These are phyloP conservation scores for Cornus suecica DNA, from an alignment of 148 eudicot species.

Conservation along the genomic window DNA sequence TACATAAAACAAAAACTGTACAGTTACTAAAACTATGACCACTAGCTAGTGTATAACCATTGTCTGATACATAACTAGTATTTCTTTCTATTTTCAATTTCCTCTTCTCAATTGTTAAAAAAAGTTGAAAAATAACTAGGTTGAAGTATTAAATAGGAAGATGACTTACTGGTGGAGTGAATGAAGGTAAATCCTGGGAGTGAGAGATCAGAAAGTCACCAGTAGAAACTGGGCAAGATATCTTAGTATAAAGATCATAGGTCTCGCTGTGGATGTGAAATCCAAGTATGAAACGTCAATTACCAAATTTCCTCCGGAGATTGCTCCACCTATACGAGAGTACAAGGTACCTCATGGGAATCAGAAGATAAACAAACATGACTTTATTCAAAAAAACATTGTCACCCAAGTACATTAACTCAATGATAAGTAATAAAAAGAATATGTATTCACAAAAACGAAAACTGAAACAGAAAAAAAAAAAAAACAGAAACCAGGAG, in stretches of 20 bases:
- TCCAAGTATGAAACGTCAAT: slow-evolving; percentile 70
- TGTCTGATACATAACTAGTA: neutral
- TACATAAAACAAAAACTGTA: neutral
- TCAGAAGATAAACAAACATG: neutral
- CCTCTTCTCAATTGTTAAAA: neutral
- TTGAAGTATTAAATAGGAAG: slow-evolving; percentile 1
- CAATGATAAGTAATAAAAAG: neutral
- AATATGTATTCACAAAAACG: no score
- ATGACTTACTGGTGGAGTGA: slow-evolving; percentile 81
- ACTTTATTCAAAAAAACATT: neutral
- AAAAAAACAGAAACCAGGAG: neutral
- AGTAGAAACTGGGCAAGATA: slow-evolving; percentile 62
- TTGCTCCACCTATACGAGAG: slow-evolving; percentile 40
- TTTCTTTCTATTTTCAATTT: neutral
- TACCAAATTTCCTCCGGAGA: slow-evolving; percentile 58
- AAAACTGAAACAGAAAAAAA: no score
- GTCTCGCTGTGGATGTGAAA: slow-evolving; percentile 56
- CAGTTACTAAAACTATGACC: neutral
- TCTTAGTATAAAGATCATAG: slow-evolving; percentile 65
- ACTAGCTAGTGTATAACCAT: neutral
- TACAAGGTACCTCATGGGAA: neutral
- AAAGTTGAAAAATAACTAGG: no score
- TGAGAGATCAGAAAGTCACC: slow-evolving; percentile 83
- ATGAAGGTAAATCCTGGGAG: slow-evolving; percentile 67
- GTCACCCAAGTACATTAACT: slow-evolving; percentile 1